Conservation (phyloP, 169 alveolate species). For the Plasmodium falciparum region DNA sequence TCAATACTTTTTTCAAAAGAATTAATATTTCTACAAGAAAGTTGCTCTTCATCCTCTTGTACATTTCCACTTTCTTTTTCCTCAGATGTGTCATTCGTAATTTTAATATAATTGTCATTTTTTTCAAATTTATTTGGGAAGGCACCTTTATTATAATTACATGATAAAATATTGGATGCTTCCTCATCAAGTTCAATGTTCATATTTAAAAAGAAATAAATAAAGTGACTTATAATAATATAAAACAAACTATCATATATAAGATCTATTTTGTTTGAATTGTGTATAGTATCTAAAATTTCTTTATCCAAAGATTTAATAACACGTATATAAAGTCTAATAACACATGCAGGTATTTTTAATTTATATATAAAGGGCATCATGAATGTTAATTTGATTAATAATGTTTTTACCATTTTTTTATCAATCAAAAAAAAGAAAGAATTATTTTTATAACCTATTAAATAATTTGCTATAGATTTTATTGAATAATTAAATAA, state of each 20-base stretch:
- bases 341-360: constrained; percentile 73
- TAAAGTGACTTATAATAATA: constrained; percentile 53
- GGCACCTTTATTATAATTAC: constrained; percentile 21
- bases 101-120: constrained; percentile 19
- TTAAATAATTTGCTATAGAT: constrained; percentile 71
- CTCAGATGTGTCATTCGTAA: constrained; percentile 18
- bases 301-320: constrained; percentile 68
- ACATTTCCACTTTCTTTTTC: neutral
- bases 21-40: neutral
- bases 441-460: constrained; percentile 52
- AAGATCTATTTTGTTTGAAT: constrained; percentile 29
- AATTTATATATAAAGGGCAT: constrained; percentile 64
- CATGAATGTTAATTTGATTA: constrained; percentile 68
- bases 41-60: neutral
- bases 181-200: constrained; percentile 68
- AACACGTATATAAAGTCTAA: constrained; percentile 56
- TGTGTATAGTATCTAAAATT: constrained; percentile 52
- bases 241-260: constrained; percentile 67
- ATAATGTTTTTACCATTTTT: constrained; percentile 42
- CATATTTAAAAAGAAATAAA: constrained; percentile 64
- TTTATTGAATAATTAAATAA: constrained; percentile 60
- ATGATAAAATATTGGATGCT: constrained; percentile 49
- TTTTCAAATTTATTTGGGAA: constrained; percentile 15
- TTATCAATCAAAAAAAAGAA: constrained; percentile 53
- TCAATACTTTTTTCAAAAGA: constrained; percentile 9